Conservation (phyloP, 2,329 filamentous ascomycete genomes). For the Rhytidhysteron rufulum region DNA sequence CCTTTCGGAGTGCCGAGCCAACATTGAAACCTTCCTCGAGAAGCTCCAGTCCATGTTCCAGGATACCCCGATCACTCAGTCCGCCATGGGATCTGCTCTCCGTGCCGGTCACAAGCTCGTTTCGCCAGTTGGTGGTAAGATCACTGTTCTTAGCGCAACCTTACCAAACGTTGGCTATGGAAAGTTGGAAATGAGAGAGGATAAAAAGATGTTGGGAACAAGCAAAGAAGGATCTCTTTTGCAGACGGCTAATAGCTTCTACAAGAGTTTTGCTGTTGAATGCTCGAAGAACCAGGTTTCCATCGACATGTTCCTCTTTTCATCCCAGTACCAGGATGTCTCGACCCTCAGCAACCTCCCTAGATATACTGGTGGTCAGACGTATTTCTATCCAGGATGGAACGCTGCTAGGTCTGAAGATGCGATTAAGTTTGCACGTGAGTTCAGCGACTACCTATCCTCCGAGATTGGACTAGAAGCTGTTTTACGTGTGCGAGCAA, state of each 20-base stretch:
- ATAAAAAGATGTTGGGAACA: slow-evolving; percentile 92
- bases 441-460: slow-evolving; percentile 96
- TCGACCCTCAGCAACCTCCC: slow-evolving; percentile 93
- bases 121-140: slow-evolving; percentile 88
- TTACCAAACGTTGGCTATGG: slow-evolving; percentile 87
- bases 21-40: slow-evolving; percentile 84
- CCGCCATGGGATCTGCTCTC: slow-evolving; percentile 92
- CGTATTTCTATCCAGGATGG: slow-evolving; percentile 98
- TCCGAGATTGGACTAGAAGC: slow-evolving; percentile 95
- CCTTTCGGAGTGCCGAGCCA: slow-evolving; percentile 80
- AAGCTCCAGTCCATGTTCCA: slow-evolving; percentile 97
- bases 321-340: slow-evolving; percentile 94
- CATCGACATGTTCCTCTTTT: slow-evolving; percentile 97
- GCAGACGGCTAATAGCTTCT: slow-evolving; percentile 92
- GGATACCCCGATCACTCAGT: slow-evolving; percentile 82
- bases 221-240: slow-evolving; percentile 84
- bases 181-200: slow-evolving; percentile 88
- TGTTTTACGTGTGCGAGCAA: slow-evolving; percentile 90
- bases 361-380: slow-evolving; percentile 93
- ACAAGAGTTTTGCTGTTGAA: slow-evolving; percentile 98
- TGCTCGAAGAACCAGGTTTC: slow-evolving; percentile 99
- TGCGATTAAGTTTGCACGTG: slow-evolving; percentile 94
- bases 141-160: slow-evolving; percentile 84
- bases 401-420: slow-evolving; percentile 91
- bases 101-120: slow-evolving; percentile 95